A percentile compares a stretch with the other conserved stretches of the same genome.
phyloP scores from a whole-genome alignment of 2,329 filamentous ascomycete species.

The Fusarium sp. region DNA sequence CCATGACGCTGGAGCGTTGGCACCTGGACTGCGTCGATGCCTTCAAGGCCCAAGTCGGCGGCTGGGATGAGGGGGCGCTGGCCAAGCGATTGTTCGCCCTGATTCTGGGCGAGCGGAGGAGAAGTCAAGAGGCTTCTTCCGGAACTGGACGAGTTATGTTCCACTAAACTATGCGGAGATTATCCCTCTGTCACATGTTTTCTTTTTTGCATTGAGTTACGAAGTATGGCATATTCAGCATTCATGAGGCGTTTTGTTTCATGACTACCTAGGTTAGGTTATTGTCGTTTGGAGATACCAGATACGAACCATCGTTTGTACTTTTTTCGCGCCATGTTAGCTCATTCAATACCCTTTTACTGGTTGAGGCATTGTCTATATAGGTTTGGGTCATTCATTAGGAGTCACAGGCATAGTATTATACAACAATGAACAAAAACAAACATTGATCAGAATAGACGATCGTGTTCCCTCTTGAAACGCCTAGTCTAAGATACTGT shows the following conservation, averaged over 20 bases:
- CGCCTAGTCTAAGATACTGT: slow-evolving; percentile 47
- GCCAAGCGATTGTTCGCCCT: slow-evolving; percentile 65
- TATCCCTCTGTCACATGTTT: background rate
- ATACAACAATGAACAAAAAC: slow-evolving; percentile 22
- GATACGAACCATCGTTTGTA: slow-evolving; percentile 17
- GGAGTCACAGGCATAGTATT: slow-evolving; percentile 13
- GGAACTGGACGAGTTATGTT: slow-evolving; percentile 46
- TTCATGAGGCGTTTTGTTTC: slow-evolving; percentile 41
- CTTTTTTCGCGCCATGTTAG: slow-evolving; percentile 23
- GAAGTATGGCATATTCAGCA: slow-evolving; percentile 34
- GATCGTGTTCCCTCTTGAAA: slow-evolving; percentile 46
- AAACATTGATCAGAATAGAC: slow-evolving; percentile 37
- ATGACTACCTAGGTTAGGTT: slow-evolving; percentile 23
- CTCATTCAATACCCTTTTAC: slow-evolving; percentile 22
- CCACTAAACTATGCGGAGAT: slow-evolving; percentile 38
- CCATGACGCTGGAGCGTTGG: slow-evolving; percentile 64
- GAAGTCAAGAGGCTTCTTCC: slow-evolving; percentile 21
- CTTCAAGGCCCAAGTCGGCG: slow-evolving; percentile 60
- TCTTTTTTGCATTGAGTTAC: slow-evolving; percentile 31
- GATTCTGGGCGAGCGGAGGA: slow-evolving; percentile 61
- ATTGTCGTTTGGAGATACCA: slow-evolving; percentile 40
- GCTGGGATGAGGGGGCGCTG: slow-evolving; percentile 62
- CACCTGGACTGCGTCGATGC: slow-evolving; percentile 68
- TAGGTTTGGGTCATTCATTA: slow-evolving; percentile 10
- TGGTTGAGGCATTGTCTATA: slow-evolving; percentile 5